Base-by-base conservation (phyloP, 2,329 filamentous ascomycete genomes). In the Coniella vitis region DNA sequence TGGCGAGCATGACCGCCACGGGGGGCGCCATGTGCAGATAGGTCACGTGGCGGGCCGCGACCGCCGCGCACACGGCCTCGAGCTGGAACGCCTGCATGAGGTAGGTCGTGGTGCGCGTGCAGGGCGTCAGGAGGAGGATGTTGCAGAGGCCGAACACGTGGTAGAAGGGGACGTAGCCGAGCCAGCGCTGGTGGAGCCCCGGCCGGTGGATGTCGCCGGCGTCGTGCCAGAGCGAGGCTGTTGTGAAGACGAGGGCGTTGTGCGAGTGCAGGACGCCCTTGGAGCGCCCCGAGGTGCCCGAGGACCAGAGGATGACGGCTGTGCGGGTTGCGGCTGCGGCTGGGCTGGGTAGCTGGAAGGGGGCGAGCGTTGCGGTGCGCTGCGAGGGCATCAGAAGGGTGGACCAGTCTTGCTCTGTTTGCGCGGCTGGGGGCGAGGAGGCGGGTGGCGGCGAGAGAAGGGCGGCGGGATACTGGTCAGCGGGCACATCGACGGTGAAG, bases 181-280 rank as follows among this genome's bases (percentile, higher is more conserved):
- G 66, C 67, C 69, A 58, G 64, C 65, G 45, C 65, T 72, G 55
- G 56, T 60, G 47, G 34, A 58, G 57, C 55, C 63, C 52, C 39
- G 53, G 55, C 5, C 22, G 22, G 56, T 71, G 70, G 47, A 65
- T 66, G 53, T 75, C 68, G 51, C 5, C 25, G 5, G 75, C 75
- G 29, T 78, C 69, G 20, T 73, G 68, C 53, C 72, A 67, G n/a
- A 76, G 63, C 2, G 69, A 66, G 1, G 63, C 60, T 16, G 73
- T 80, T 35, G 81, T 71, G 52, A 85, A 75, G 63, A 84, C 69
- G 49, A 71, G 80, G 51, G 86, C 86, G 49, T 70, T 69, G 62
- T 90, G 85, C 2, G 81, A 81, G 46, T 89, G 79, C 58, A 85
- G 75, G 1, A 89, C 86, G 34, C 86, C 86, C 61, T 90, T 90